Percentiles rank a stretch among this genome's conserved stretches.
These are phyloP conservation scores for Euphorbia lathyris DNA, from an alignment of 345 rosid genomes.

Conservation along the genomic window DNA sequence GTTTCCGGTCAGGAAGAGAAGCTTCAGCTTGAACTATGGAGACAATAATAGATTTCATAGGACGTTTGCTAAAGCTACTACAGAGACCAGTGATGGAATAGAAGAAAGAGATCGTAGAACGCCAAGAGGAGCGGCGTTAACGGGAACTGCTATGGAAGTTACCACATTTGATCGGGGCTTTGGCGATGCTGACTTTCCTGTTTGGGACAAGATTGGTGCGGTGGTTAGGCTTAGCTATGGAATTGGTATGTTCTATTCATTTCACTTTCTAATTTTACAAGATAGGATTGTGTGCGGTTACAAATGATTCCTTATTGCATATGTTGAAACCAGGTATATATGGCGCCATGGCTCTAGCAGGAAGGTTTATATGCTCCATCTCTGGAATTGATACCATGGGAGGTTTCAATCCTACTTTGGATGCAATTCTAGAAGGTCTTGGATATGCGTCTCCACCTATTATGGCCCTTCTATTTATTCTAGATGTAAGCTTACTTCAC, in stretches of 20 bases:
- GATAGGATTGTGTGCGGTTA: too few relatives aligned
- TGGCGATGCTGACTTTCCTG: constrained; percentile 59
- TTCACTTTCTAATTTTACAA: background rate
- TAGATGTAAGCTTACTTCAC: constrained; percentile 52
- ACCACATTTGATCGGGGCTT: constrained; percentile 68
- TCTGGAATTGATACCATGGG: constrained; percentile 82
- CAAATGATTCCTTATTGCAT: background rate
- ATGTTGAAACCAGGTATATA: constrained; percentile 58
- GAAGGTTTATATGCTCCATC: constrained; percentile 83
- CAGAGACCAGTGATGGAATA: constrained; percentile 45
- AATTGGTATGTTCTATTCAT: constrained; percentile 50
- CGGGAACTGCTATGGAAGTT: constrained; percentile 65
- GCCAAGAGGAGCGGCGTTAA: constrained; percentile 30
- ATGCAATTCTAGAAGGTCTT: constrained; percentile 72
- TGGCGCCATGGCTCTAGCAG: constrained; percentile 88
- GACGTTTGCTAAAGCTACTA: constrained; percentile 40
- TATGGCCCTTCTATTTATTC: constrained; percentile 90
- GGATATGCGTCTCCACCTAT: constrained; percentile 95
- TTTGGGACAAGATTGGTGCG: constrained; percentile 94
- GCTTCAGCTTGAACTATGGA: constrained; percentile 21
- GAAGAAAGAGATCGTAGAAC: constrained; percentile 44
- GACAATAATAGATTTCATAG: constrained; percentile 4
- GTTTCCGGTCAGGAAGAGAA: constrained; percentile 30
- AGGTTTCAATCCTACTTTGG: constrained; percentile 71
- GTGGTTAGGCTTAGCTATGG: constrained; percentile 83